phyloP scores from a whole-genome alignment of 345 rosid genomes.

The Salix viminalis region DNA sequence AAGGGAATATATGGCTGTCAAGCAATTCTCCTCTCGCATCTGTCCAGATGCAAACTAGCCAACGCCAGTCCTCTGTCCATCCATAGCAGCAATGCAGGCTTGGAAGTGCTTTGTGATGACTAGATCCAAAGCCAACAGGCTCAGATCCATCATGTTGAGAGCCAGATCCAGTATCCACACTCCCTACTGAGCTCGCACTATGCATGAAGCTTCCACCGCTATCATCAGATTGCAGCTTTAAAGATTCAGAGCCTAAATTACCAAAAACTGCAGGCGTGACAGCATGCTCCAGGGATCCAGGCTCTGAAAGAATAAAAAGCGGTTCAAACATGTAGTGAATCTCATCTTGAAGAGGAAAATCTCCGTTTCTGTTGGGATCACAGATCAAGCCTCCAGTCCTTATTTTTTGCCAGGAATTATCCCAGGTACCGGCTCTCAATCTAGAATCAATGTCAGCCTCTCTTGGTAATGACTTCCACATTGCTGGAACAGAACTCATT shows the following conservation, averaged over 20 bases:
- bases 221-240: conserved; percentile 60
- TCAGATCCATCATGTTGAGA: conserved; percentile 70
- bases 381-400: conserved; percentile 76
- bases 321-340: conserved; percentile 85
- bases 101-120: conserved; percentile 60
- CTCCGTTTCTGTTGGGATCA: conserved; percentile 80
- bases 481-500: conserved; percentile 60
- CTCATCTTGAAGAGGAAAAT: conserved; percentile 56
- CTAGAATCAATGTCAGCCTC: conserved; percentile 88
- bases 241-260: conserved; percentile 52
- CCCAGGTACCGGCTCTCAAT: conserved; percentile 76
- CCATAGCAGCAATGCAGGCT: conserved; percentile 98
- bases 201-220: conserved; percentile 55
- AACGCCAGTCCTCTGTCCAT: conserved; percentile 99
- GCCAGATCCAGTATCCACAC: conserved; percentile 54
- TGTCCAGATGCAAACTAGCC: conserved; percentile 99
- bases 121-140: conserved; percentile 45
- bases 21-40: conserved; percentile 98
- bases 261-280: conserved; percentile 53
- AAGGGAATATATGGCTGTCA: conserved; percentile 93
- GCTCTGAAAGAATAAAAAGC: conserved; percentile 88
- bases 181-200: conserved; percentile 52
- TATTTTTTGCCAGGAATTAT: conserved; percentile 77
- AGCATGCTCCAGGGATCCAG: conserved; percentile 87
- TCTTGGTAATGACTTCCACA: conserved; percentile 86